These are phyloP conservation scores for Coprinellus micaceus DNA, from an alignment of 768 basidiomycete species.

Conservation along the genomic window DNA sequence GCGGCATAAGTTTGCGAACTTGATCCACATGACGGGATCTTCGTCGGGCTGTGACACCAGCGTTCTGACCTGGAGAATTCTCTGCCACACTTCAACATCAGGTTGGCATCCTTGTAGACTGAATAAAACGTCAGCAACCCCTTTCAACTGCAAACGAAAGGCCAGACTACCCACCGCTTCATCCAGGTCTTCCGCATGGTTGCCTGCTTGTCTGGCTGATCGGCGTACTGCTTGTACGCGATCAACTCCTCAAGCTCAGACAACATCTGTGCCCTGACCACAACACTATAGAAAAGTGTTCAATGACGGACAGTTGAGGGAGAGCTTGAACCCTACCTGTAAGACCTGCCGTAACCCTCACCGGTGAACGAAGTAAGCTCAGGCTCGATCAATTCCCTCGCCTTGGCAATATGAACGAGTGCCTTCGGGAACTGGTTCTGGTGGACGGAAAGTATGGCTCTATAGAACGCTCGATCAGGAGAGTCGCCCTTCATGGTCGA, in stretches of 20 bases:
- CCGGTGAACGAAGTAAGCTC: slow-evolving; percentile 90
- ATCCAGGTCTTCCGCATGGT: slow-evolving; percentile 96
- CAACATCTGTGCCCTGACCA: slow-evolving; percentile 97
- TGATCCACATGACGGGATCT: slow-evolving; percentile 97
- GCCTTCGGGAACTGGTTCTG: slow-evolving; percentile 95
- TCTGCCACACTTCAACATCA: slow-evolving; percentile 98
- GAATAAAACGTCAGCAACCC: neutral
- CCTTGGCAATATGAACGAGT: slow-evolving; percentile 82
- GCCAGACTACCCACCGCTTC: slow-evolving; percentile 61
- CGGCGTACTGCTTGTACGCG: slow-evolving; percentile 87
- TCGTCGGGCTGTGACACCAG: slow-evolving; percentile 91
- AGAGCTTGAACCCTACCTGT: slow-evolving; percentile 62
- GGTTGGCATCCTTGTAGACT: slow-evolving; percentile 95
- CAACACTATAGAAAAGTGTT: slow-evolving; percentile 50
- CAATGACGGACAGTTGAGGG: neutral
- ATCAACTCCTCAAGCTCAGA: slow-evolving; percentile 98
- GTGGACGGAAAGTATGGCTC: slow-evolving; percentile 92
- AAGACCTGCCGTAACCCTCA: slow-evolving; percentile 95
- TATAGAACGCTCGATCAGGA: slow-evolving; percentile 92
- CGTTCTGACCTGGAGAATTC: slow-evolving; percentile 92
- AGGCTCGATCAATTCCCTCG: slow-evolving; percentile 87
- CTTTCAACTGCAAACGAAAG: neutral
- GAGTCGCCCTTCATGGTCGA: slow-evolving; percentile 89
- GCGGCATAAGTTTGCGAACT: slow-evolving; percentile 96
- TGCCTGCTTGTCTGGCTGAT: slow-evolving; percentile 89